Percentiles rank a stretch among this genome's conserved stretches.
Conservation (phyloP, 371 early-diverging fungal genomes). For the Rhizopus sp. region DNA sequence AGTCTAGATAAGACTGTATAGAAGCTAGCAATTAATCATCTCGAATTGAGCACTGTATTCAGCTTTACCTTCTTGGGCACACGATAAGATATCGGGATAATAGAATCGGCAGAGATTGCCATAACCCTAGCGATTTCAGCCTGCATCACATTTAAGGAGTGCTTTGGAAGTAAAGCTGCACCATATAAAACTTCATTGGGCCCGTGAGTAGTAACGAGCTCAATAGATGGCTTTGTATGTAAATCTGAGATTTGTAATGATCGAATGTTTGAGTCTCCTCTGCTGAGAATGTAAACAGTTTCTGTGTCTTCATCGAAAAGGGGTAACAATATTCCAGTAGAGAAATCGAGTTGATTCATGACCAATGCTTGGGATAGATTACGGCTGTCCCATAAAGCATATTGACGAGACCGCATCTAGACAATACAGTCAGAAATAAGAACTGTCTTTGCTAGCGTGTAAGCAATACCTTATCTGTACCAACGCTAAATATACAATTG, state of each 20-base stretch:
- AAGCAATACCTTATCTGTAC: slow-evolving; percentile 58
- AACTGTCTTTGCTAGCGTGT: not conserved
- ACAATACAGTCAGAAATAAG: not conserved
- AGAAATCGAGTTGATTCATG: slow-evolving; percentile 56
- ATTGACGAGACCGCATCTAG: slow-evolving; percentile 64
- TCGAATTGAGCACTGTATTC: not conserved
- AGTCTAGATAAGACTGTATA: slow-evolving; percentile 68
- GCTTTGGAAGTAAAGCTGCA: slow-evolving; percentile 72
- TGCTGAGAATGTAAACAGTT: slow-evolving; percentile 66
- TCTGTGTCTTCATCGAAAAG: slow-evolving; percentile 80
- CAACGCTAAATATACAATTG: slow-evolving; percentile 64
- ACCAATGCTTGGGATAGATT: slow-evolving; percentile 58
- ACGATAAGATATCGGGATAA: slow-evolving; percentile 67
- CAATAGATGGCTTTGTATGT: slow-evolving; percentile 39
- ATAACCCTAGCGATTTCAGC: slow-evolving; percentile 74
- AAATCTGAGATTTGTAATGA: slow-evolving; percentile 60
- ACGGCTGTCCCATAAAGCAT: slow-evolving; percentile 73
- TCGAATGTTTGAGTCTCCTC: slow-evolving; percentile 70
- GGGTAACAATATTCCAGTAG: slow-evolving; percentile 66
- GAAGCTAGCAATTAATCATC: slow-evolving; percentile 1
- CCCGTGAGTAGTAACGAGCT: slow-evolving; percentile 53
- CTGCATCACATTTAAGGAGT: slow-evolving; percentile 71
- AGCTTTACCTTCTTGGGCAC: slow-evolving; percentile 66
- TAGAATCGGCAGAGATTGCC: slow-evolving; percentile 50
- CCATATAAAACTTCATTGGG: slow-evolving; percentile 50